Conservation (phyloP, 805 yeast species). For the Kodamaea kakaduensis region DNA sequence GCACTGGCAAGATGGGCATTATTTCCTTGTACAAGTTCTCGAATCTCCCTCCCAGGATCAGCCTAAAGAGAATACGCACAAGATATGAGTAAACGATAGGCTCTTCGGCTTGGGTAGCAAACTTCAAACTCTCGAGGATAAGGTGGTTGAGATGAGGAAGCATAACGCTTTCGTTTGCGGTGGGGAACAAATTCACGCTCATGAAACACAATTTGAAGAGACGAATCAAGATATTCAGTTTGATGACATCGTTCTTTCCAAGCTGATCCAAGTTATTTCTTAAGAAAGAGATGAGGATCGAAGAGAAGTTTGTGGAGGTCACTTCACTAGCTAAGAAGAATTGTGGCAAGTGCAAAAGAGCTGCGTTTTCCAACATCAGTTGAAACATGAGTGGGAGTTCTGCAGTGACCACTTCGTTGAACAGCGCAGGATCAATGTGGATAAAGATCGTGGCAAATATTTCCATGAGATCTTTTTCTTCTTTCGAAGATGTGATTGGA, state of each 20-base stretch:
- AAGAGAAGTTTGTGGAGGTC: constrained; percentile 86
- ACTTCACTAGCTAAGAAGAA: constrained; percentile 89
- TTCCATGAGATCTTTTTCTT: constrained; percentile 94
- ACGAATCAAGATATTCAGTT: constrained; percentile 76
- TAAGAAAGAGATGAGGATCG: constrained; percentile 73
- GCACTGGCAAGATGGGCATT: constrained; percentile 81
- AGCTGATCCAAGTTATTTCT: constrained; percentile 71
- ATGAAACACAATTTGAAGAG: constrained; percentile 89
- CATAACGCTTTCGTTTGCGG: constrained; percentile 80
- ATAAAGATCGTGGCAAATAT: constrained; percentile 89
- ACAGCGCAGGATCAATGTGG: constrained; percentile 92
- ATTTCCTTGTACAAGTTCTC: constrained; percentile 91
- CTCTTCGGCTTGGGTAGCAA: constrained; percentile 81
- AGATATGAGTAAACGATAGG: constrained; percentile 87
- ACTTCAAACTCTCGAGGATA: constrained; percentile 72
- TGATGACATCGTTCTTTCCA: constrained; percentile 74
- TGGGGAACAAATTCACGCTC: constrained; percentile 91
- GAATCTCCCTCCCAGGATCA: constrained; percentile 95
- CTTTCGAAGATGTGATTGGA: constrained; percentile 85
- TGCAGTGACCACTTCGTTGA: constrained; percentile 82
- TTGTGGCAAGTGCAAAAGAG: constrained; percentile 86
- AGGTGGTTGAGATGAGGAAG: constrained; percentile 83
- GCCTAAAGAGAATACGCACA: constrained; percentile 83
- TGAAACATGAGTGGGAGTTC: constrained; percentile 78
- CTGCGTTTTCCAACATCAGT: constrained; percentile 76